A percentile compares a stretch with the other conserved stretches of the same genome.
phyloP scores from a whole-genome alignment of 164 flowering plant genomes.

The Dillenia turbinata region DNA sequence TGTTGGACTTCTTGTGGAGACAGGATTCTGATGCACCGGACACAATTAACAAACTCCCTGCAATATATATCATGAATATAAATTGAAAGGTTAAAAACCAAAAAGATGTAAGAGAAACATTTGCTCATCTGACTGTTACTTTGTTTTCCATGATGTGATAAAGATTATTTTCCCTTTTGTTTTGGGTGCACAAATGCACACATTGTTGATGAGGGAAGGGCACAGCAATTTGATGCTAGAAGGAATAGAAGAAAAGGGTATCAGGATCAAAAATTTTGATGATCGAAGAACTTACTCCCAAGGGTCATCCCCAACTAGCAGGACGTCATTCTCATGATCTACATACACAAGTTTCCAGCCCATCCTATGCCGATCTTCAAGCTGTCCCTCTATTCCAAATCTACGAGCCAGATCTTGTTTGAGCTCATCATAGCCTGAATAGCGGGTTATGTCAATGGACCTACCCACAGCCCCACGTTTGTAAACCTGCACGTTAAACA shows the following conservation, averaged over 20 bases:
- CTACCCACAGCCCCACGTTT: slow-evolving; percentile 98
- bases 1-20: slow-evolving; percentile 97
- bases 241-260: too few species aligned
- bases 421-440: slow-evolving; percentile 90
- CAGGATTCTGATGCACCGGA: slow-evolving; percentile 80
- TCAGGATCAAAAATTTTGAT: too few species aligned
- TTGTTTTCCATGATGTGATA: too few species aligned
- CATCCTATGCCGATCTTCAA: slow-evolving; percentile 78
- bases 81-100: too few species aligned
- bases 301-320: slow-evolving; percentile 97
- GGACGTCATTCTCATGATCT: slow-evolving; percentile 88
- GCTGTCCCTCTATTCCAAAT: slow-evolving; percentile 96
- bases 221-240: too few species aligned
- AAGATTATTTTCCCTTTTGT: too few species aligned
- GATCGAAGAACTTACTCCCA: slow-evolving; percentile 80
- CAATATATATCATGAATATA: not conserved
- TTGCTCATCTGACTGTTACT: too few species aligned
- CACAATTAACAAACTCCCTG: slow-evolving; percentile 96
- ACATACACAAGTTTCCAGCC: slow-evolving; percentile 98
- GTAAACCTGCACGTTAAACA: slow-evolving; percentile 54
- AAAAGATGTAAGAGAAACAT: too few species aligned
- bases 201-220: too few species aligned
- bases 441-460: slow-evolving; percentile 85
- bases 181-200: too few species aligned
- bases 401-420: slow-evolving; percentile 93